These are phyloP conservation scores for Selaginella moellendorffii DNA, from an alignment of 75 land plant species.

Conservation along the genomic window DNA sequence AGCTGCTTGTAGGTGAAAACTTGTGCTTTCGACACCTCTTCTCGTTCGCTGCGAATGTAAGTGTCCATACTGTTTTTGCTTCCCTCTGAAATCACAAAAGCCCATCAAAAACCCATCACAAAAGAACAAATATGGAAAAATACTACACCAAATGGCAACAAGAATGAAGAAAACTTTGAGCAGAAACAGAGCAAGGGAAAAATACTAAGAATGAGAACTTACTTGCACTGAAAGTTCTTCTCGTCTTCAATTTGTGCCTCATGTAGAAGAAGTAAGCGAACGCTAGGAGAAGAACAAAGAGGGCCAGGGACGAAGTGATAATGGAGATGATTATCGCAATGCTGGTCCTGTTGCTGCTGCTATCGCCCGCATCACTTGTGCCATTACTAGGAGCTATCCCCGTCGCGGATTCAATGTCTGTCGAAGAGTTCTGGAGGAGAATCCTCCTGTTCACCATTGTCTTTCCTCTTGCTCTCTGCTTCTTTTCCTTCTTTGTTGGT, in stretches of 20 bases:
- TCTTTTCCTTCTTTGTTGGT: too few relatives aligned
- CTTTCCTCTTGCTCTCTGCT: too few relatives aligned
- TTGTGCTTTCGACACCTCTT: conserved; percentile 19
- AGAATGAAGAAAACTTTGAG: neutral
- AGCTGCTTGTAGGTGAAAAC: conserved; percentile 66
- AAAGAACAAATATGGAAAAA: neutral
- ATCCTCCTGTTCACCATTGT: too few relatives aligned
- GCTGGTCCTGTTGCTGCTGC: conserved; percentile 14
- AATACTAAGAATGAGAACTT: neutral
- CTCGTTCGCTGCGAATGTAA: conserved; percentile 16
- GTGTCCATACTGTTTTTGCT: neutral
- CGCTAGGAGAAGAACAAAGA: conserved; percentile 44
- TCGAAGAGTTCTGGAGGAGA: too few relatives aligned
- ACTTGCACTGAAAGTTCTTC: conserved; percentile 16
- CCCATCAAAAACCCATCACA: conserved; percentile 1
- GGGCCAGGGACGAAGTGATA: conserved; percentile 36
- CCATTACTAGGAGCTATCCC: too few relatives aligned
- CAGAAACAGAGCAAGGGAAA: too few relatives aligned
- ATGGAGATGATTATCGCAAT: conserved; percentile 30
- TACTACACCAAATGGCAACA: neutral
- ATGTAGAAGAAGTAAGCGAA: conserved; percentile 59
- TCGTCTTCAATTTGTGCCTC: conserved; percentile 35
- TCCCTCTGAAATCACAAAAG: conserved; percentile 9
- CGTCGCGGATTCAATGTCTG: too few relatives aligned
- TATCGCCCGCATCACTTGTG: too few relatives aligned